Percentiles rank a stretch among this genome's conserved stretches.
These are phyloP conservation scores for Quercus gilva DNA, from an alignment of 306 rosid genomes.

Conservation along the genomic window DNA sequence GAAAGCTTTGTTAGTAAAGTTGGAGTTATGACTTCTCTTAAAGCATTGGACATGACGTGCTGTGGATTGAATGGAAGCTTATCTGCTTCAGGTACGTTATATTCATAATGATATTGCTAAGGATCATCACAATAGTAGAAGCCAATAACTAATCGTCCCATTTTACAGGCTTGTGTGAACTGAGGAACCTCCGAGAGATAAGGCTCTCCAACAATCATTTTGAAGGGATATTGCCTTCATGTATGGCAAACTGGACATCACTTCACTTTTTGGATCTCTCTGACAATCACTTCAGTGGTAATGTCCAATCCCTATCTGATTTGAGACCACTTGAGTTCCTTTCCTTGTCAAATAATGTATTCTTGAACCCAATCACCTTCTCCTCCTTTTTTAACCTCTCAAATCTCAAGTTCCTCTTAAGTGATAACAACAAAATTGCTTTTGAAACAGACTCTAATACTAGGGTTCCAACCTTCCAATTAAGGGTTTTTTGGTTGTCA, in stretches of 20 bases:
- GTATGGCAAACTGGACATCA: neutral
- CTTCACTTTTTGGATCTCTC: too few species aligned
- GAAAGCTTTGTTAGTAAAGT: neutral
- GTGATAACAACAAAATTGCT: neutral
- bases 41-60: accelerated
- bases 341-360: too few species aligned
- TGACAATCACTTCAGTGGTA: too few species aligned
- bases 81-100: neutral
- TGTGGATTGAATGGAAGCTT: neutral
- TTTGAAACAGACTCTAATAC: too few species aligned
- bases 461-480: too few species aligned
- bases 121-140: too few species aligned
- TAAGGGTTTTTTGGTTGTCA: too few species aligned
- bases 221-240: neutral
- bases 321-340: too few species aligned
- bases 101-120: too few species aligned
- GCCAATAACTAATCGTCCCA: neutral
- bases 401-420: neutral
- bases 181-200: neutral
- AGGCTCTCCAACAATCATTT: accelerated
- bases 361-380: too few species aligned
- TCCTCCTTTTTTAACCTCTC: neutral
- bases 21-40: neutral
- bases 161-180: neutral
- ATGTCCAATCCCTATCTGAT: too few species aligned